These are phyloP conservation scores for Eucommia ulmoides DNA, from an alignment of 257 asterid genomes.

Conservation along the genomic window DNA sequence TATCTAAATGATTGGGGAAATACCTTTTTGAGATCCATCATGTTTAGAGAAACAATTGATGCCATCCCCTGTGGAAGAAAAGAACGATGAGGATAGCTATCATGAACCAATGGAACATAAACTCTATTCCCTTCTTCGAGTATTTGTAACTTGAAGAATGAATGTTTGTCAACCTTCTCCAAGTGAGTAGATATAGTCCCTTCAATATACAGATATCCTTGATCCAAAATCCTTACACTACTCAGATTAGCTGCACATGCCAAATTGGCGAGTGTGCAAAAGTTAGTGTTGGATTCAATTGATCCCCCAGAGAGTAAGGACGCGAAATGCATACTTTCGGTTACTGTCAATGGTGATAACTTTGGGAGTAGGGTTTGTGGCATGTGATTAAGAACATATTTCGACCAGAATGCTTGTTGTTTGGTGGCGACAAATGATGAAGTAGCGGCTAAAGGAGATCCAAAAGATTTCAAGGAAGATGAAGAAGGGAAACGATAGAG, in stretches of 20 bases:
- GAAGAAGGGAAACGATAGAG: too few species aligned
- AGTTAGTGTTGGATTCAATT: constrained; percentile 1
- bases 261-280: constrained; percentile 5
- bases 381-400: too few species aligned
- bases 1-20: constrained; percentile 15
- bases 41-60: constrained; percentile 9
- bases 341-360: constrained; percentile 9
- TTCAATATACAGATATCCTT: background rate
- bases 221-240: too few species aligned
- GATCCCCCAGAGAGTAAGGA: constrained; percentile 7
- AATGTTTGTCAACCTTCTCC: constrained; percentile 12
- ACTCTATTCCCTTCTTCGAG: too few species aligned
- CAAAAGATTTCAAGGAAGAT: too few species aligned
- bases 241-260: constrained; percentile 1
- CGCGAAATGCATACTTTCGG: constrained; percentile 4
- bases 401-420: too few species aligned
- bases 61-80: constrained; percentile 32
- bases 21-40: background rate
- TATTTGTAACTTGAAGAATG: constrained; percentile 28
- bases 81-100: constrained; percentile 18
- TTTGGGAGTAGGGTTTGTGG: constrained; percentile 11
- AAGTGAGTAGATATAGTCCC: background rate
- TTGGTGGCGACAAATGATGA: too few species aligned
- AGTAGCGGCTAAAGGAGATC: too few species aligned
- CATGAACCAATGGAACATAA: constrained; percentile 20